A percentile compares a stretch with the other conserved stretches of the same genome.
Evolutionary conservation across 768 basidiomycete species (phyloP).

Genomic region (Mycena kentingensis): DNA sequence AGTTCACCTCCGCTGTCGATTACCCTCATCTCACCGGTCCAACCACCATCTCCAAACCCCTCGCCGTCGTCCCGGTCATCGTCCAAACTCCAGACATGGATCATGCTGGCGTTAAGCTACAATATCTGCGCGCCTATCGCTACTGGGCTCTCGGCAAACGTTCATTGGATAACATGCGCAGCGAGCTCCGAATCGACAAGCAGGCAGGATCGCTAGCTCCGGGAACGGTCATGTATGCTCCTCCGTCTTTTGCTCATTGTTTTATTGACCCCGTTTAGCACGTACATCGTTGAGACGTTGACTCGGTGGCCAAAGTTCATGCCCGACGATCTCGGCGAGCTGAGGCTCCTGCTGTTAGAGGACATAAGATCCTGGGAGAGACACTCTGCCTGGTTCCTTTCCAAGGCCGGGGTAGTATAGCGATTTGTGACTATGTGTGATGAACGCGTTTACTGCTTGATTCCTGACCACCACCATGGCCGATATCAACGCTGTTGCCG

Average conservation of each 20-base stretch:
- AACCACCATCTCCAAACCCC: not conserved
- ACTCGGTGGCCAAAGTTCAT: slow-evolving; percentile 27
- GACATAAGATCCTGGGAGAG: slow-evolving; percentile 24
- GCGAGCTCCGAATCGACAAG: slow-evolving; percentile 26
- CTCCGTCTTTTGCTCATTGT: not conserved
- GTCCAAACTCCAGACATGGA: slow-evolving; percentile 13
- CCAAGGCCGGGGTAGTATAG: not conserved
- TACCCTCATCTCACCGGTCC: slow-evolving; percentile 10
- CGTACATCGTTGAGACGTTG: slow-evolving; percentile 37
- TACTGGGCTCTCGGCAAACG: slow-evolving; percentile 34
- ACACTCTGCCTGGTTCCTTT: slow-evolving; percentile 18
- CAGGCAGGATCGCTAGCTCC: slow-evolving; percentile 27
- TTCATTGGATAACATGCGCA: slow-evolving; percentile 34
- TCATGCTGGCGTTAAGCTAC: slow-evolving; percentile 16
- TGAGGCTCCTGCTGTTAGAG: slow-evolving; percentile 34
- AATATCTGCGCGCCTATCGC: slow-evolving; percentile 37
- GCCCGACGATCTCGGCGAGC: slow-evolving; percentile 30
- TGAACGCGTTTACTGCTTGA: too few relatives aligned
- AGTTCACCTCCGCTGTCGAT: slow-evolving; percentile 1
- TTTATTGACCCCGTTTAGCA: slow-evolving; percentile 17
- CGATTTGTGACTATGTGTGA: too few relatives aligned
- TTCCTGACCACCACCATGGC: too few relatives aligned
- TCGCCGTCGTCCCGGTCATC: slow-evolving; percentile 3
- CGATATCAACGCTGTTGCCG: slow-evolving; percentile 73
- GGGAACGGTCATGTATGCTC: slow-evolving; percentile 32